Conservation (phyloP, 352 stramenopile genomes). For the Phytophthora pseudosyringae region DNA sequence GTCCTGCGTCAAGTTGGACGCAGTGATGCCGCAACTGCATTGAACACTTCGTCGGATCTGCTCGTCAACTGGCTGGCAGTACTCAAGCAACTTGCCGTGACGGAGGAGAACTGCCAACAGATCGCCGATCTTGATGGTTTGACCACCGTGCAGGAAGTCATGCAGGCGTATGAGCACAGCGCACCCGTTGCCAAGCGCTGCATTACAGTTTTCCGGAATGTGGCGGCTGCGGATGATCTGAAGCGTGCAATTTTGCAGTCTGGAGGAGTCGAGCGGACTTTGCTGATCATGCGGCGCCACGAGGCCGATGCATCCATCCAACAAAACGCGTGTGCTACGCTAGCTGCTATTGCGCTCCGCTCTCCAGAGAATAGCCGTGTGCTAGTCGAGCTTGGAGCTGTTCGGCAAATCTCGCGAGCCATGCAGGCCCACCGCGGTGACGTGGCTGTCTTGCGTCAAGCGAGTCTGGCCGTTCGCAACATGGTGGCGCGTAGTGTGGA, state of each 20-base stretch:
- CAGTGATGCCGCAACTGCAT: constrained; percentile 3
- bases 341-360: constrained; percentile 73
- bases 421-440: constrained; percentile 60
- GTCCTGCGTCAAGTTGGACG: constrained; percentile 34
- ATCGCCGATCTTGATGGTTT: constrained; percentile 66
- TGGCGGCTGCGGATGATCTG: constrained; percentile 74
- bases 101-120: constrained; percentile 77
- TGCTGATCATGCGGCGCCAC: constrained; percentile 67
- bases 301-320: constrained; percentile 59
- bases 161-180: constrained; percentile 59
- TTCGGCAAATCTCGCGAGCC: constrained; percentile 53
- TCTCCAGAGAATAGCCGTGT: constrained; percentile 65
- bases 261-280: constrained; percentile 53
- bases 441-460: constrained; percentile 66
- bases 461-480: constrained; percentile 82
- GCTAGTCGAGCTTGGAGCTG: constrained; percentile 59
- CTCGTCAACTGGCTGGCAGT: constrained; percentile 67
- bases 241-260: constrained; percentile 71
- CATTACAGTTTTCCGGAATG: constrained; percentile 74
- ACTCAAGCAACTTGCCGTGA: constrained; percentile 80
- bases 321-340: constrained; percentile 74
- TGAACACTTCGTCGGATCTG: constrained; percentile 47
- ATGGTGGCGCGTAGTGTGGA: constrained; percentile 72
- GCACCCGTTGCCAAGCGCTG: constrained; percentile 63
- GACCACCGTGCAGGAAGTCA: constrained; percentile 60